These are phyloP conservation scores for Metarhizium guizhouense DNA, from an alignment of 2,329 filamentous ascomycete species.

Conservation along the genomic window DNA sequence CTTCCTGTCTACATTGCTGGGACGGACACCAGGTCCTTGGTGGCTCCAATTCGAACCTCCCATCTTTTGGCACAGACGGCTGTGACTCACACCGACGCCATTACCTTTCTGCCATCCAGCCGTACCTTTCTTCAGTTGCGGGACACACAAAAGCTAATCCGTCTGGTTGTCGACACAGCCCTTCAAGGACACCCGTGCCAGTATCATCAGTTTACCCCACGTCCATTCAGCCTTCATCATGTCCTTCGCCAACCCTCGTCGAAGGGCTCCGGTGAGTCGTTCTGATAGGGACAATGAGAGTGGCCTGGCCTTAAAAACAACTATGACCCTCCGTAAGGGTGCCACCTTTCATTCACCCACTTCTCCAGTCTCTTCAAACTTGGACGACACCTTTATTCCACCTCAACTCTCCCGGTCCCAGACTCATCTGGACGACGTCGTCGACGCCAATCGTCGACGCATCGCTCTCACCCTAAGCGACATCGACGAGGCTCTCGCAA, in stretches of 20 bases:
- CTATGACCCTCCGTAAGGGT: slow-evolving; percentile 54
- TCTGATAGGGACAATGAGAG: slow-evolving; percentile 21
- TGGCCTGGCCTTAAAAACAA: slow-evolving; percentile 26
- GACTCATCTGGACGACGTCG: slow-evolving; percentile 61
- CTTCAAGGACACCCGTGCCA: slow-evolving; percentile 2
- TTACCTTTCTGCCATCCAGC: slow-evolving; percentile 2
- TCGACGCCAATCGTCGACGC: slow-evolving; percentile 60
- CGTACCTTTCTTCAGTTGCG: background rate
- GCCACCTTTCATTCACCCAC: slow-evolving; percentile 54
- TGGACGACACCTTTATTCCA: slow-evolving; percentile 36
- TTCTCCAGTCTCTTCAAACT: slow-evolving; percentile 31
- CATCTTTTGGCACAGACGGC: background rate
- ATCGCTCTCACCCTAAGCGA: slow-evolving; percentile 56
- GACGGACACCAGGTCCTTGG: background rate
- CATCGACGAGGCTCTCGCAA: slow-evolving; percentile 53
- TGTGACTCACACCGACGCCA: slow-evolving; percentile 3
- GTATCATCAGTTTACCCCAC: background rate
- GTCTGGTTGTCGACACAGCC: slow-evolving; percentile 1
- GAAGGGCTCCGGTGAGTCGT: slow-evolving; percentile 36
- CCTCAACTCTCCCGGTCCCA: slow-evolving; percentile 57
- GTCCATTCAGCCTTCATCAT: slow-evolving; percentile 23
- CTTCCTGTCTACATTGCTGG: background rate
- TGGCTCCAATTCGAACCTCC: background rate
- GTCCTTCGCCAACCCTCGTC: slow-evolving; percentile 38
- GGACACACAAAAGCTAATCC: background rate